Percentiles rank a stretch among this genome's conserved stretches.
These are phyloP conservation scores for Phyllachora maydis DNA, from an alignment of 2,329 filamentous ascomycete genomes.

Conservation along the genomic window DNA sequence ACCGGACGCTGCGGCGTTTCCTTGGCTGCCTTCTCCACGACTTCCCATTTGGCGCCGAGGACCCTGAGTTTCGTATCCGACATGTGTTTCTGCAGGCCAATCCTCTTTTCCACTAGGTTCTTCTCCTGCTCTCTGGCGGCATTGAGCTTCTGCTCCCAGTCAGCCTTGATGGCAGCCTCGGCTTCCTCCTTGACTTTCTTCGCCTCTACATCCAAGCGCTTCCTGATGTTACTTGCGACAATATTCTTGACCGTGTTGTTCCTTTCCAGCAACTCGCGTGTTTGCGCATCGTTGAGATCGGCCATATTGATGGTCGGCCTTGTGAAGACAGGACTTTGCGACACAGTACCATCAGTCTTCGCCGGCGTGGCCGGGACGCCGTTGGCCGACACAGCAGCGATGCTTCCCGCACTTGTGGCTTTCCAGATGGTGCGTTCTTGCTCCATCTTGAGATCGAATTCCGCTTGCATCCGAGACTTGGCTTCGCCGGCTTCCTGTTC, in stretches of 20 bases:
- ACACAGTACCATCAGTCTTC: constrained; percentile 11
- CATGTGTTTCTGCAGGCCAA: constrained; percentile 58
- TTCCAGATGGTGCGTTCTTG: constrained; percentile 43
- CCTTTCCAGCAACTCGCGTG: constrained; percentile 32
- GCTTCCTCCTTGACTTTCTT: constrained; percentile 34
- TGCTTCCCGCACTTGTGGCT: constrained; percentile 29
- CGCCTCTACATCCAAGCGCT: constrained; percentile 47
- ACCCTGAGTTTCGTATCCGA: constrained; percentile 45
- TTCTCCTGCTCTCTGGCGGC: too few species aligned
- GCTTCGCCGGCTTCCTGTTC: constrained; percentile 27
- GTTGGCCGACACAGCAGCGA: constrained; percentile 7
- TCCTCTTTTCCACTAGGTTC: constrained; percentile 54
- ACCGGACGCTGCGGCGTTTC: constrained; percentile 74
- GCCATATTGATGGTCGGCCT: constrained; percentile 20
- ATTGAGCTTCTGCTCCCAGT: constrained; percentile 30
- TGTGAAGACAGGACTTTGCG: too few species aligned
- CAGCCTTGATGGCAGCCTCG: constrained; percentile 21
- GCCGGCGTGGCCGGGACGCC: constrained; percentile 8
- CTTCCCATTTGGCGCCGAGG: constrained; percentile 49
- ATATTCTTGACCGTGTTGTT: constrained; percentile 37
- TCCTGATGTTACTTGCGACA: constrained; percentile 41
- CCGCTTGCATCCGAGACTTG: constrained; percentile 27
- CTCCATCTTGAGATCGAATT: constrained; percentile 28
- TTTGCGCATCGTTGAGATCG: constrained; percentile 29
- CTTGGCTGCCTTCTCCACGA: constrained; percentile 64